phyloP scores from a whole-genome alignment of 1,139 yeast species.

The Nadsonia starkeyi-henricii region DNA sequence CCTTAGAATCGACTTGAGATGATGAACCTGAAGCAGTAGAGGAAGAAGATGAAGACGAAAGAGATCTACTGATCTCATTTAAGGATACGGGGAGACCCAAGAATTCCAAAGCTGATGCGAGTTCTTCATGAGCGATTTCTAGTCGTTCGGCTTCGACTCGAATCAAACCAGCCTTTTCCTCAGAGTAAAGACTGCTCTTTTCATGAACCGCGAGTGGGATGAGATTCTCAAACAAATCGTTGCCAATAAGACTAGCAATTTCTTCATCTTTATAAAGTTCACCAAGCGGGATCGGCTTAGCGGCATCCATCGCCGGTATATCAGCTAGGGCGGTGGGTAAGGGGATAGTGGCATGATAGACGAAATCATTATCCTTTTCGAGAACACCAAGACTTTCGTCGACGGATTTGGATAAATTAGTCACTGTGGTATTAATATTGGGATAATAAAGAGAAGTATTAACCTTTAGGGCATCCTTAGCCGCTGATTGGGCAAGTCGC shows the following conservation, averaged over 20 bases:
- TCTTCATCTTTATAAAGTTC: slow-evolving; percentile 35
- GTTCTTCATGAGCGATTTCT: slow-evolving; percentile 69
- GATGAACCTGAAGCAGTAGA: slow-evolving; percentile 7
- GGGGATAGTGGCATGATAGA: slow-evolving; percentile 70
- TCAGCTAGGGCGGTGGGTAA: slow-evolving; percentile 41
- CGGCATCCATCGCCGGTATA: slow-evolving; percentile 63
- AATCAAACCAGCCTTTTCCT: slow-evolving; percentile 67
- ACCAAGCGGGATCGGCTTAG: slow-evolving; percentile 49
- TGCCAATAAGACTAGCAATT: slow-evolving; percentile 34
- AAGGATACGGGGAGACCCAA: slow-evolving; percentile 62
- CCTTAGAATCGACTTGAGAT: slow-evolving; percentile 13
- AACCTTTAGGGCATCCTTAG: slow-evolving; percentile 15
- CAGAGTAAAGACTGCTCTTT: slow-evolving; percentile 74
- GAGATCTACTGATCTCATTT: slow-evolving; percentile 32
- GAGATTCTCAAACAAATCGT: slow-evolving; percentile 55
- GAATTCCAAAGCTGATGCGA: slow-evolving; percentile 64
- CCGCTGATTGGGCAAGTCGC: slow-evolving; percentile 30
- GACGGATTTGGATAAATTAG: slow-evolving; percentile 21
- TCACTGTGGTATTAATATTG: slow-evolving; percentile 14
- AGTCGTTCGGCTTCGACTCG: slow-evolving; percentile 63
- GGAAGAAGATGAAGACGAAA: slow-evolving; percentile 8
- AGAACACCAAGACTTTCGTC: slow-evolving; percentile 34
- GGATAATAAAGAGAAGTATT: slow-evolving; percentile 14
- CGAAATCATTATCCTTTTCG: slow-evolving; percentile 76
- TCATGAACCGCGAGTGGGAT: slow-evolving; percentile 84